Base-by-base conservation (phyloP, 169 alveolate species). In the Plasmodium billcollinsi region DNA sequence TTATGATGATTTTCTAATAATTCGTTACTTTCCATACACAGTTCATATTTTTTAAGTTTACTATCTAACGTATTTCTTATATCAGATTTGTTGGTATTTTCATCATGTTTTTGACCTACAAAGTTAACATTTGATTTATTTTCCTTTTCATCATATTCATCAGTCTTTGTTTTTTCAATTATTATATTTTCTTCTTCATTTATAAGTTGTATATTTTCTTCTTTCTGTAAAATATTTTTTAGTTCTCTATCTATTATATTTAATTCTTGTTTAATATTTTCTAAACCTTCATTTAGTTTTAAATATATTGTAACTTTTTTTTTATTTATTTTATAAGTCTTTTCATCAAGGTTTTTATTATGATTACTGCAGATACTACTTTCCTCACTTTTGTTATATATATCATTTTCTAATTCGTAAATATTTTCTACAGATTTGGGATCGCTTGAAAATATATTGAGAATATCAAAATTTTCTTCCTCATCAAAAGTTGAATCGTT, bases 211-310 rank as follows among this genome's bases (percentile, higher is more conserved):
- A n/a, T 0, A 59, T 58, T 26, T 43, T 75, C 63, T 56, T 78
- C 89, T 52, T 78, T 66, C 20, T 66, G 18, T 24, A 78, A 14
- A 78, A 78, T 29, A 8, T 78, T 78, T 29, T 66, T 63, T 43
- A 78, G 65, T 65, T 78, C 89, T 66, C 6, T 59, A 9, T 78
- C 89, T 50, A 78, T 66, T 20, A 50, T 39, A 50, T 29, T 20
- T 58, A 78, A 78, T 59, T 78, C 78, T 8, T 66, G 71, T 65
- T 33, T 78, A n/a, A 78, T 78, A 43, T 45, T n/a, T 1, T 78
- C 71, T 11, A 78, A 58, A 12, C 66, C 78, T 78, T 78, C 67
- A 59, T 78, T 78, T 78, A 78, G 33, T 58, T 78, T 78, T 29
- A 78, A 29, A 47, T 78, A 78, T 21, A 15, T 14, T 43, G 20